Evolutionary conservation across 1,284 basidiomycete species (phyloP).

Genomic region (Cystobasidiaceae sp.): DNA sequence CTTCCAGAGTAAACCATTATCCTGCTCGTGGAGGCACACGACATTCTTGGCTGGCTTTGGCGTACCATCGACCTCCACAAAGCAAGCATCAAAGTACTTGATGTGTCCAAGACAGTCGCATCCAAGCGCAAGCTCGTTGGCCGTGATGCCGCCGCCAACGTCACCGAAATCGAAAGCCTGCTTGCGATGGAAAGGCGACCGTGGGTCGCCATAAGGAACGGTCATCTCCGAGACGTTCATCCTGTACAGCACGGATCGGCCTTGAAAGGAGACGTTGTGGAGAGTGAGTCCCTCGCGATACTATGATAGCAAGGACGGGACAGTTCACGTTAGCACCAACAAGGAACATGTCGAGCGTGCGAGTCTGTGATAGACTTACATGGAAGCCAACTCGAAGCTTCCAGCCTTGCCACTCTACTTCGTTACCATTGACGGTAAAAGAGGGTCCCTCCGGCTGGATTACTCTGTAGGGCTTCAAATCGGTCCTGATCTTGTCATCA

Average conservation of each 20-base stretch:
- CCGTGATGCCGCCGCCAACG: slow-evolving; percentile 49
- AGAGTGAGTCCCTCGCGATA: slow-evolving; percentile 48
- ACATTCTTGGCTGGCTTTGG: slow-evolving; percentile 10
- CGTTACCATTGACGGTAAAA: slow-evolving; percentile 38
- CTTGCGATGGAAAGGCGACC: slow-evolving; percentile 48
- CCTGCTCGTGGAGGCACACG: slow-evolving; percentile 46
- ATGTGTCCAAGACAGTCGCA: slow-evolving; percentile 51
- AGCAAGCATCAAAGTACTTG: slow-evolving; percentile 17
- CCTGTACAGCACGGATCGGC: slow-evolving; percentile 49
- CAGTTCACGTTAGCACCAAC: neutral
- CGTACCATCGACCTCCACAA: neutral
- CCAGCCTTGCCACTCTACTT: slow-evolving; percentile 41
- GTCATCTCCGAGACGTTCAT: slow-evolving; percentile 51
- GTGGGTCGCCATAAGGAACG: slow-evolving; percentile 50
- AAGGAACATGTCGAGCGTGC: neutral
- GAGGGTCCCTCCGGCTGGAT: slow-evolving; percentile 41
- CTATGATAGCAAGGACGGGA: slow-evolving; percentile 11
- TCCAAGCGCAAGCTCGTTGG: slow-evolving; percentile 50
- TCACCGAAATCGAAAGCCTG: slow-evolving; percentile 52
- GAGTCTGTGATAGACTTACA: too few species aligned
- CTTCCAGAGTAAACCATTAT: slow-evolving; percentile 50
- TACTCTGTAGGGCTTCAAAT: slow-evolving; percentile 39
- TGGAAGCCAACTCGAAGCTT: slow-evolving; percentile 36
- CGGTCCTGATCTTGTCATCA: slow-evolving; percentile 8
- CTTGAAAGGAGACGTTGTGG: slow-evolving; percentile 46